Evolutionary conservation across 768 basidiomycete genomes (phyloP), one percentile per base, ranked within the genome.

Genomic region (Scleroderma bovista): DNA sequence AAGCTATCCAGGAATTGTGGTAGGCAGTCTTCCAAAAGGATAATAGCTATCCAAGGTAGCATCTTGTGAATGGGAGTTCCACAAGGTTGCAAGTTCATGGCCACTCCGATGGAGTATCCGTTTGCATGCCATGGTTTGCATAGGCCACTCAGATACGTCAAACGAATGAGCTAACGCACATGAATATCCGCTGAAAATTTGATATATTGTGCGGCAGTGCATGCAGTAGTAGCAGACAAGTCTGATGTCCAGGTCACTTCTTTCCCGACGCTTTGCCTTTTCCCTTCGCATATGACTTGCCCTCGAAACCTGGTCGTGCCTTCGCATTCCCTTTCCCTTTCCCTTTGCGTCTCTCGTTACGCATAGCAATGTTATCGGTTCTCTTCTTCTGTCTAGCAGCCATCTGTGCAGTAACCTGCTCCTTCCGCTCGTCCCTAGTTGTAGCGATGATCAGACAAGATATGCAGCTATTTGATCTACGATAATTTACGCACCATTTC

Each of bases 381-480:
- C 93, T 78, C 69, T 98, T 98, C 73, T 94, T 92, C 69, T 92
- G 86, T 64, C 79, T 84, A 26, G 88, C 88, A 1, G 86, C 87
- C 79, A 91, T 87, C 2, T 84, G 76, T 11, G 81, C 75, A 3
- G 76, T 57, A 23, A 93, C 61, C 33, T 89, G 83, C 49, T 88
- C 84, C 65, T 95, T 95, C 52, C 92, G 82, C 56, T 91, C 87
- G 37, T 81, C 79, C 94, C 93, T 96, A 60, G n/a, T 10, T 24
- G 43, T 50, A 5, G 51, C 7, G 17, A 41, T 50, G 37, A 44
- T 24, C 15, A 53, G 20, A 46, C 9, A 46, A 6, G 29, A 41
- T 6, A 24, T n/a, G n/a, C n/a, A n/a, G n/a, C 8, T 23, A 40
- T 1, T 7, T 11, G n/a, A 34, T 2, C 6, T 5, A 15, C n/a